Conservation (phyloP, 208 protist genomes). For the Trypanosoma congolense region DNA sequence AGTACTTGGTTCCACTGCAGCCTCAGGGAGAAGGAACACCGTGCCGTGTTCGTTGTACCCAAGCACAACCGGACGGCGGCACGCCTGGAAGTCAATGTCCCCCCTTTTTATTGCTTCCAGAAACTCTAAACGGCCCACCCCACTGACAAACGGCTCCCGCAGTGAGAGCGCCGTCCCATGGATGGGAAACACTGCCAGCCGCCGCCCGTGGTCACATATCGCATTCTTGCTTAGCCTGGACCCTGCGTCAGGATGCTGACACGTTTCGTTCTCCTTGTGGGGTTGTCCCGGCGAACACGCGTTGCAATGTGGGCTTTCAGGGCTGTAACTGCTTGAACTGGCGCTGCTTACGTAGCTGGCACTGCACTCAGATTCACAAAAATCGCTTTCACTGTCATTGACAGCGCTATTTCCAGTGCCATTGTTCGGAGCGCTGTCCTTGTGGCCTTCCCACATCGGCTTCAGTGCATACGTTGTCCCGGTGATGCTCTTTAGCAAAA, state of each 20-base stretch:
- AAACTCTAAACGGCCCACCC: background rate
- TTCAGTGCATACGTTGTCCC: no score
- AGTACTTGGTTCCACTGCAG: no score
- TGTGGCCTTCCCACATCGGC: background rate
- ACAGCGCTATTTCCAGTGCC: background rate
- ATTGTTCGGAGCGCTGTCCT: background rate
- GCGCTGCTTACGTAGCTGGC: slow-evolving; percentile 26
- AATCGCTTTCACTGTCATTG: slow-evolving; percentile 2
- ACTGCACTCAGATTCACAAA: slow-evolving; percentile 20
- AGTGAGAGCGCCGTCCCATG: slow-evolving; percentile 16
- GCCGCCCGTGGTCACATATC: background rate
- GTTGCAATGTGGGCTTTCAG: background rate
- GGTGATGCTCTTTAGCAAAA: no score
- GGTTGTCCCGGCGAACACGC: background rate
- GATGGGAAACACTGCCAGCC: background rate
- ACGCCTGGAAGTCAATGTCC: background rate
- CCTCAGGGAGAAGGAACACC: slow-evolving; percentile 30
- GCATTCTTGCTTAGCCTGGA: background rate
- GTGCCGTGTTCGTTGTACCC: slow-evolving; percentile 31
- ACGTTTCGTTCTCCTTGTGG: no score
- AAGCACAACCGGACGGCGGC: slow-evolving; percentile 24
- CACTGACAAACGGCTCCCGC: background rate
- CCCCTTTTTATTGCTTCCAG: background rate
- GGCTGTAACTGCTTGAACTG: slow-evolving; percentile 5
- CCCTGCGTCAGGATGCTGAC: background rate